Percentiles rank a stretch among this genome's conserved stretches.
phyloP scores from a whole-genome alignment of 345 rosid species.

The Theobroma cacao region DNA sequence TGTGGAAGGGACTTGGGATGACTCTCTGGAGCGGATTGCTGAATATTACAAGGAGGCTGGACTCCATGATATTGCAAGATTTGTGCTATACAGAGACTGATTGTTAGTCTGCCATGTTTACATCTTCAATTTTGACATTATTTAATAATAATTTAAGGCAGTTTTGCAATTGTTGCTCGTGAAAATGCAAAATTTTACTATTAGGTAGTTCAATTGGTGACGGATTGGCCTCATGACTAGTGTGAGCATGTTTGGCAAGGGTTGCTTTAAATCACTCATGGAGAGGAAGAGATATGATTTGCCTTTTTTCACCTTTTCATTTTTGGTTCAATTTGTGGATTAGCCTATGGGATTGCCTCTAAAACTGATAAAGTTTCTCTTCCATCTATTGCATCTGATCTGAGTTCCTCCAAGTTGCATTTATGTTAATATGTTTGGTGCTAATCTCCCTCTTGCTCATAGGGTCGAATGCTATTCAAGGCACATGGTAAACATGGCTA shows the following conservation, averaged over 20 bases:
- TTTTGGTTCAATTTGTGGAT: neutral
- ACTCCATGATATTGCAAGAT: conserved; percentile 54
- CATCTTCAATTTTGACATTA: neutral
- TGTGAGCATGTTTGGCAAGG: neutral
- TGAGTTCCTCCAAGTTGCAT: no score
- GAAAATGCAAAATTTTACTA: neutral
- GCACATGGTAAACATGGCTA: no score
- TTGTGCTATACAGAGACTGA: conserved; percentile 55
- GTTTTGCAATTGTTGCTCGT: neutral
- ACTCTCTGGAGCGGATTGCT: conserved; percentile 49
- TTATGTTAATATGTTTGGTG: no score
- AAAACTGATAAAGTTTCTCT: neutral
- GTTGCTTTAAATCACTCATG: neutral
- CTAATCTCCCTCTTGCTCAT: no score
- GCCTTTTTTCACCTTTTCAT: neutral
- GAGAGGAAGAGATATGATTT: neutral
- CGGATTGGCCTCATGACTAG: neutral
- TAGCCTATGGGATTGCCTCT: neutral
- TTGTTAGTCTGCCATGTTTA: neutral
- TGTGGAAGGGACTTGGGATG: conserved; percentile 81
- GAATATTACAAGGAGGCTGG: conserved; percentile 77
- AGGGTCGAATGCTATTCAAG: no score
- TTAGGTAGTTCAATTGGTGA: neutral
- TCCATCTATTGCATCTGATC: neutral
- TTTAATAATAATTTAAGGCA: neutral